A percentile compares a stretch with the other conserved stretches of the same genome.
Conservation (phyloP, 805 yeast genomes). For the Lachancea mirantina region DNA sequence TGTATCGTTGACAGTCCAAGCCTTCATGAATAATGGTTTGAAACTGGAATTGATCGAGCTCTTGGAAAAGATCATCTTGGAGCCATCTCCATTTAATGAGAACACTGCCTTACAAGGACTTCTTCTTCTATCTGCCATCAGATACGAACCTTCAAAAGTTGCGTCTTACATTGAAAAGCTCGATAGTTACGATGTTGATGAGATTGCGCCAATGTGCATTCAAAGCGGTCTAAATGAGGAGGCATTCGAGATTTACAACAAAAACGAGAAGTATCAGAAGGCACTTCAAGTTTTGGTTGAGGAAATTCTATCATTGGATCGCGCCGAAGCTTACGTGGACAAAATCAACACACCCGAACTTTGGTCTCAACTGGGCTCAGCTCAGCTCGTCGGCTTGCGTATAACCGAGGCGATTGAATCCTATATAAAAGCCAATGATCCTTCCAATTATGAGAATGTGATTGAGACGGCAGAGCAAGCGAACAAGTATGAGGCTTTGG, state of each 20-base stretch:
- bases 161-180: slow-evolving; percentile 76
- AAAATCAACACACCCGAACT: slow-evolving; percentile 76
- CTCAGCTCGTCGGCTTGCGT: slow-evolving; percentile 90
- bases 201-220: slow-evolving; percentile 86
- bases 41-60: slow-evolving; percentile 91
- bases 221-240: slow-evolving; percentile 87
- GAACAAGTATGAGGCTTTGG: slow-evolving; percentile 90
- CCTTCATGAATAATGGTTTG: slow-evolving; percentile 91
- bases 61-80: slow-evolving; percentile 90
- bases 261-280: slow-evolving; percentile 64
- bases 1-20: slow-evolving; percentile 85
- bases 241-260: slow-evolving; percentile 87
- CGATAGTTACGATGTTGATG: slow-evolving; percentile 86
- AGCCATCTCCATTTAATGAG: slow-evolving; percentile 95
- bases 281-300: slow-evolving; percentile 91
- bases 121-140: slow-evolving; percentile 87
- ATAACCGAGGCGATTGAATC: slow-evolving; percentile 88
- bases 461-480: slow-evolving; percentile 94
- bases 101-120: slow-evolving; percentile 93
- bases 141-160: slow-evolving; percentile 87
- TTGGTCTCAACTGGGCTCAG: slow-evolving; percentile 94
- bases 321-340: slow-evolving; percentile 91
- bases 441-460: slow-evolving; percentile 81
- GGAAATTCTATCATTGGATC: slow-evolving; percentile 86
- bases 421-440: slow-evolving; percentile 86